A percentile compares a stretch with the other conserved stretches of the same genome.
Evolutionary conservation across 1,284 basidiomycete species (phyloP).

Genomic region (Fistulinella cinereoalba): DNA sequence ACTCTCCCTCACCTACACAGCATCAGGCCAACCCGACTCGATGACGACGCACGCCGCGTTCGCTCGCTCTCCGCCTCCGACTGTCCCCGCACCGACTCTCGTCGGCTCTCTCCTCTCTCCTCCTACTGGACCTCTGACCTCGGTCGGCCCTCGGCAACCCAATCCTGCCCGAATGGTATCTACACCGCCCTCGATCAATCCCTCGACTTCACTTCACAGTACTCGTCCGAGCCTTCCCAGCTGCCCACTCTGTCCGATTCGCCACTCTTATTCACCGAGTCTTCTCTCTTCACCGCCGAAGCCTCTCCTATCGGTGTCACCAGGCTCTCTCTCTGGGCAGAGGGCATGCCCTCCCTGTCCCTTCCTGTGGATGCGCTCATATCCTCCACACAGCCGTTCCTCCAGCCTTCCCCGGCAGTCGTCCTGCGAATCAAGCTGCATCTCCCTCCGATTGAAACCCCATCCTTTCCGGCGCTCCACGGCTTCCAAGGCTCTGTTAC

Average conservation of each 20-base stretch:
- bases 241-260: conserved; percentile 30
- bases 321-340: conserved; percentile 51
- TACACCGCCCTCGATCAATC: conserved; percentile 29
- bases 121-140: conserved; percentile 32
- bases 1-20: conserved; percentile 22
- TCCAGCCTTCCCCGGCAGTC: conserved; percentile 27
- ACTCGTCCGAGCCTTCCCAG: conserved; percentile 32
- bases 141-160: conserved; percentile 26
- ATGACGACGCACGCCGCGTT: conserved; percentile 32
- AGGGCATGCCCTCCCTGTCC: conserved; percentile 61
- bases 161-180: conserved; percentile 24
- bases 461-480: conserved; percentile 49
- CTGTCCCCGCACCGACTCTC: conserved; percentile 25
- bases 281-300: conserved; percentile 31
- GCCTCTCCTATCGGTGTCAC: conserved; percentile 20
- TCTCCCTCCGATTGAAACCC: conserved; percentile 48
- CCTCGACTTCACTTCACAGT: conserved; percentile 18
- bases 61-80: conserved; percentile 34
- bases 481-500: conserved; percentile 61
- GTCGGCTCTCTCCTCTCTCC: conserved; percentile 34
- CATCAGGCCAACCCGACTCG: conserved; percentile 20
- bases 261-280: conserved; percentile 32
- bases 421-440: conserved; percentile 49
- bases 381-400: conserved; percentile 30
- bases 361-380: conserved; percentile 37